These are phyloP conservation scores for Sherardia arvensis DNA, from an alignment of 257 asterid genomes.

Conservation along the genomic window DNA sequence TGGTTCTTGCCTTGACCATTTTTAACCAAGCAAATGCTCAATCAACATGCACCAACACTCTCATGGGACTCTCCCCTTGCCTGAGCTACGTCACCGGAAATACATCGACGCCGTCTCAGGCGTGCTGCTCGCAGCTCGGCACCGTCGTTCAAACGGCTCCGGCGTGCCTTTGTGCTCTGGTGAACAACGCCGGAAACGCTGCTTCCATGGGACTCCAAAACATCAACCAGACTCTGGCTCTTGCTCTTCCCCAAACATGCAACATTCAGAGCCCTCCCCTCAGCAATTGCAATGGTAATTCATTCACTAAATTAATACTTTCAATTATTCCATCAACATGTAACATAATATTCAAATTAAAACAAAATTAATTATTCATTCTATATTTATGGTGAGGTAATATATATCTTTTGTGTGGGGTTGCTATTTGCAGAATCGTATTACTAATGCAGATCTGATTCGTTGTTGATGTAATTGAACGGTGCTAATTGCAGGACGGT, in stretches of 20 bases:
- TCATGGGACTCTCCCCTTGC: constrained; percentile 47
- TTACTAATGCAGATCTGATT: no score
- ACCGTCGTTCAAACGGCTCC: constrained; percentile 38
- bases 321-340: no score
- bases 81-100: constrained; percentile 45
- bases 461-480: no score
- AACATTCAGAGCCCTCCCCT: constrained; percentile 44
- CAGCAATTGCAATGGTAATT: constrained; percentile 37
- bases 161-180: constrained; percentile 37
- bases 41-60: constrained; percentile 29
- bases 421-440: no score
- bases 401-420: no score
- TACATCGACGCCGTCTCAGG: constrained; percentile 33
- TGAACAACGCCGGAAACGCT: constrained; percentile 28
- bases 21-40: constrained; percentile 24
- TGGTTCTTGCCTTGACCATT: constrained; percentile 11
- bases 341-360: no score
- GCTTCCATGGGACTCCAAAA: constrained; percentile 27
- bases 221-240: constrained; percentile 45
- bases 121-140: constrained; percentile 49
- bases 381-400: no score
- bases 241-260: constrained; percentile 41
- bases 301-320: no score
- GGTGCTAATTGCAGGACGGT: no score
- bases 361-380: no score